phyloP scores from a whole-genome alignment of 2,329 filamentous ascomycete species.

The Sporothrix pallida region DNA sequence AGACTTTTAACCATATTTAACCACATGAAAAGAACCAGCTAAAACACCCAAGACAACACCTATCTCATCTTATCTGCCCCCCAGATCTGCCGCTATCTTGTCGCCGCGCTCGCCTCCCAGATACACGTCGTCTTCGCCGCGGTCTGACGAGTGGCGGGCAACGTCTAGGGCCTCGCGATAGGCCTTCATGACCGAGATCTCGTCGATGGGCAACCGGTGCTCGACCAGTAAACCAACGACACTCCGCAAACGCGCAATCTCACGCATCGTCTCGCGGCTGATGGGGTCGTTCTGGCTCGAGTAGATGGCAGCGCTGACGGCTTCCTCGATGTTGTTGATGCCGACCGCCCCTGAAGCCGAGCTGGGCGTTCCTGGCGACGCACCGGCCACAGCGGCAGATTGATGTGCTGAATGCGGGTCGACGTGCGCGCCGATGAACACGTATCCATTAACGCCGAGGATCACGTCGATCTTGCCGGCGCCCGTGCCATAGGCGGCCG shows the following conservation, averaged over 20 bases:
- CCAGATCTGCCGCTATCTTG: conserved; percentile 54
- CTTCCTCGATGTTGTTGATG: conserved; percentile 89
- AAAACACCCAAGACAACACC: neutral
- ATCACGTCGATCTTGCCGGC: conserved; percentile 79
- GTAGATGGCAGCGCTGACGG: conserved; percentile 83
- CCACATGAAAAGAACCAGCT: too few relatives aligned
- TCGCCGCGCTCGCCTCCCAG: conserved; percentile 63
- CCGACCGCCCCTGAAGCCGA: conserved; percentile 41
- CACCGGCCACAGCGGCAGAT: conserved; percentile 55
- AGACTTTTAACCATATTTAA: neutral
- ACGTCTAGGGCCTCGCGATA: conserved; percentile 84
- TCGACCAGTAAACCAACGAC: conserved; percentile 84
- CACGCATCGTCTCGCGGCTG: conserved; percentile 74
- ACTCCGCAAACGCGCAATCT: conserved; percentile 83
- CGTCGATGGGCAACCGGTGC: conserved; percentile 82
- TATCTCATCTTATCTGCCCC: conserved; percentile 33
- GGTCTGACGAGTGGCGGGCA: conserved; percentile 61
- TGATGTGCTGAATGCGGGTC: conserved; percentile 48
- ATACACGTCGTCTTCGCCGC: conserved; percentile 63
- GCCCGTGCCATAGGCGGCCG: conserved; percentile 42
- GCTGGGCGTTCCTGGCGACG: conserved; percentile 53
- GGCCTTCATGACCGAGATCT: conserved; percentile 81
- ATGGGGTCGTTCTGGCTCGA: conserved; percentile 94
- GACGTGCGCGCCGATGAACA: conserved; percentile 69
- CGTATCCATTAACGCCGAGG: conserved; percentile 94